Evolutionary conservation across 345 rosid genomes (phyloP).

Genomic region (Euphorbia pulcherrima): DNA sequence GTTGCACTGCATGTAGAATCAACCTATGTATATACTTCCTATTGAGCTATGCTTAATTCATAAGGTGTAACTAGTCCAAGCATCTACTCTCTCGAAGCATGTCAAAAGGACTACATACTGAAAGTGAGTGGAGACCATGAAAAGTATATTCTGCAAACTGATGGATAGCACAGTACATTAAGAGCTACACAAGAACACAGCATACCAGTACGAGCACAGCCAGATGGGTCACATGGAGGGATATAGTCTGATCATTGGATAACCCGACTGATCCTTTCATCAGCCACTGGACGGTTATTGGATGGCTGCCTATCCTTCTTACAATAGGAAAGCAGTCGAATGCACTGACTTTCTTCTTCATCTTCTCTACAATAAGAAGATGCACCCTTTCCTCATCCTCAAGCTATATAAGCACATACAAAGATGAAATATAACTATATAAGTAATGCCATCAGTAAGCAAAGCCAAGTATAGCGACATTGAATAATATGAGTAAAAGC

Average conservation of each 20-base stretch:
- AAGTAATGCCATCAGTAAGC: conserved; percentile 11
- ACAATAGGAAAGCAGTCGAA: conserved; percentile 84
- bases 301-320: conserved; percentile 85
- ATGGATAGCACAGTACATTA: neutral
- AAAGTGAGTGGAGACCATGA: too few species aligned
- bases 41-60: neutral
- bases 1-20: neutral
- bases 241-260: conserved; percentile 57
- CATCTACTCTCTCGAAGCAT: neutral
- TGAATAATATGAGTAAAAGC: neutral
- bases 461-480: neutral
- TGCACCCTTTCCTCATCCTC: conserved; percentile 83
- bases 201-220: conserved; percentile 95
- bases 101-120: too few species aligned
- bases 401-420: conserved; percentile 50
- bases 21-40: neutral
- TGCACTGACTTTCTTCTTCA: conserved; percentile 73
- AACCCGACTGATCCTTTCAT: conserved; percentile 45
- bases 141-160: neutral
- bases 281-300: conserved; percentile 50
- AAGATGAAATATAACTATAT: neutral
- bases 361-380: conserved; percentile 76
- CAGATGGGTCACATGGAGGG: conserved; percentile 75
- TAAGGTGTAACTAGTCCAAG: conserved; percentile 2
- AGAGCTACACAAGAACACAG: neutral